Conservation (phyloP, 352 stramenopile species). For the Globisporangium megalacanthum region DNA sequence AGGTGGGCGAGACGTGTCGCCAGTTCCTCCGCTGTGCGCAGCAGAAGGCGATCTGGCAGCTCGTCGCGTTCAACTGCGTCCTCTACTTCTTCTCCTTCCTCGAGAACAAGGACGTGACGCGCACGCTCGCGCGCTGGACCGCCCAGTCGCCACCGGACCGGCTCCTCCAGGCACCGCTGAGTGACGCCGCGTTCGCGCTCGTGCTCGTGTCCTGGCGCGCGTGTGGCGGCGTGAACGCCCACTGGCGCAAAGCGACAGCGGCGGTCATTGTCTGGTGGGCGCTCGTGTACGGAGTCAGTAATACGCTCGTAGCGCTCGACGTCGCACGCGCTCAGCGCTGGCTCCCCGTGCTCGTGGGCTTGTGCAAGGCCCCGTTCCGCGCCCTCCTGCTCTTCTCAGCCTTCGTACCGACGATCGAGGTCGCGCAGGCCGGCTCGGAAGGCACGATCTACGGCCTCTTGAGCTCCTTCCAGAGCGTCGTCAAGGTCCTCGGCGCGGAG, state of each 20-base stretch:
- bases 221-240: slow-evolving; percentile 12
- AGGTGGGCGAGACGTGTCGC: slow-evolving; percentile 13
- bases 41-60: slow-evolving; percentile 42
- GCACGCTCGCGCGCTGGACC: slow-evolving; percentile 21
- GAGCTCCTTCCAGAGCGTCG: slow-evolving; percentile 26
- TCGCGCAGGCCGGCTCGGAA: slow-evolving; percentile 35
- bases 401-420: slow-evolving; percentile 39
- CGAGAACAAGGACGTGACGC: slow-evolving; percentile 17
- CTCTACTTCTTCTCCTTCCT: slow-evolving; percentile 37
- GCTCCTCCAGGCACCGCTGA: slow-evolving; percentile 16
- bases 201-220: slow-evolving; percentile 21
- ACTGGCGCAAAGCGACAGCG: slow-evolving; percentile 19
- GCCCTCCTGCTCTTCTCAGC: slow-evolving; percentile 23
- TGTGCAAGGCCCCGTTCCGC: slow-evolving; percentile 17
- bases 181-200: slow-evolving; percentile 19
- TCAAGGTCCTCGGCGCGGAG: slow-evolving; percentile 25
- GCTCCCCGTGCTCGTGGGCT: slow-evolving; percentile 15
- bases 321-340: slow-evolving; percentile 17
- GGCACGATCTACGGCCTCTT: slow-evolving; percentile 38
- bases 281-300: slow-evolving; percentile 6
- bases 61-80: slow-evolving; percentile 36
- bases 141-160: slow-evolving; percentile 7
- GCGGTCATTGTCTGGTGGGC: slow-evolving; percentile 13
- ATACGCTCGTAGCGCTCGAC: slow-evolving; percentile 22
- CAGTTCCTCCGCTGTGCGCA: slow-evolving; percentile 22